These are phyloP conservation scores for Penicillium mononematosum DNA, from an alignment of 495 filamentous ascomycete species.

Conservation along the genomic window DNA sequence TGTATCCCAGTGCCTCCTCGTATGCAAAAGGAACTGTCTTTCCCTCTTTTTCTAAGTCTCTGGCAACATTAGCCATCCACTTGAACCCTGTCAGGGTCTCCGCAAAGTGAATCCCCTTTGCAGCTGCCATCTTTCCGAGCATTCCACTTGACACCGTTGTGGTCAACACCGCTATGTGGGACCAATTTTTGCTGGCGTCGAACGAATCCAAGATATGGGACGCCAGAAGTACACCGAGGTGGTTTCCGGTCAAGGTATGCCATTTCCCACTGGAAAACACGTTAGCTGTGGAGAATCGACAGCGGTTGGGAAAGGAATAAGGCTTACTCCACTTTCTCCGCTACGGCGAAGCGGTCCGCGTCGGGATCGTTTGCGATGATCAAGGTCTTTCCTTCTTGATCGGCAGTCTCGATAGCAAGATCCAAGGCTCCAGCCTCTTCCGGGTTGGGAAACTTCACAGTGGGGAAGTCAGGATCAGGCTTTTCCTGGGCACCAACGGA, in stretches of 20 bases:
- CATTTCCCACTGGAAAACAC: conserved; percentile 43
- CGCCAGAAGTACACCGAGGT: conserved; percentile 63
- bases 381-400: conserved; percentile 45
- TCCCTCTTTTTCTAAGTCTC: conserved; percentile 44
- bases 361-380: conserved; percentile 71
- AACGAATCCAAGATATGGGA: conserved; percentile 55
- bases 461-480: conserved; percentile 69
- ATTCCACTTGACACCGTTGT: conserved; percentile 67
- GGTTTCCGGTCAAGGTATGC: conserved; percentile 68
- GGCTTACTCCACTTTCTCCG: conserved; percentile 55
- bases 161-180: conserved; percentile 54
- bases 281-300: neutral
- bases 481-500: conserved; percentile 51
- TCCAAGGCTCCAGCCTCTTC: conserved; percentile 70
- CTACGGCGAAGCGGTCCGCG: conserved; percentile 69
- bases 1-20: conserved; percentile 75
- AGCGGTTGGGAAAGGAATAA: neutral
- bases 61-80: conserved; percentile 60
- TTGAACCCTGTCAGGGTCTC: conserved; percentile 77
- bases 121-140: conserved; percentile 58
- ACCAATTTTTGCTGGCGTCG: conserved; percentile 21
- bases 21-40: conserved; percentile 60
- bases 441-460: conserved; percentile 69
- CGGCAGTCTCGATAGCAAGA: conserved; percentile 57
- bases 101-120: conserved; percentile 55